Evolutionary conservation across 768 basidiomycete genomes (phyloP).

Genomic region (Hygrophorus russula): DNA sequence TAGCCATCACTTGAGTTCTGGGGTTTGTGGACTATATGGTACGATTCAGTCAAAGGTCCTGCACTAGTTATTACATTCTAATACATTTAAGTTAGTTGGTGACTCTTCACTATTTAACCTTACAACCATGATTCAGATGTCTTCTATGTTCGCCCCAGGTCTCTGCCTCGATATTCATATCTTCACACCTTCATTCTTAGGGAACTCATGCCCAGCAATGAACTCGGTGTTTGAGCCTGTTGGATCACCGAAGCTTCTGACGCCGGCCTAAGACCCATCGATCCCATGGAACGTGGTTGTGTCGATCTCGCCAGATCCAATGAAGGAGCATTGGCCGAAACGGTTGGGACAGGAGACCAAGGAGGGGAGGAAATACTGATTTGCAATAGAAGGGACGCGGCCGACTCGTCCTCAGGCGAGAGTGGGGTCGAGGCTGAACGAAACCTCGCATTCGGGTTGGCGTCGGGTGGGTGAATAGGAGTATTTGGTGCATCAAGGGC

Average conservation of each 20-base stretch:
- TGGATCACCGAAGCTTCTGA: not conserved
- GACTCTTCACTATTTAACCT: not conserved
- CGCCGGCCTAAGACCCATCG: not conserved
- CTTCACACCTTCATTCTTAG: not conserved
- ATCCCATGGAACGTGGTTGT: not conserved
- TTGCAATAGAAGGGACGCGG: slow-evolving; percentile 55
- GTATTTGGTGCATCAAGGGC: slow-evolving; percentile 20
- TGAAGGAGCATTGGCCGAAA: not conserved
- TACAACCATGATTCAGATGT: not conserved
- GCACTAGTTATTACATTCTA: too few species aligned
- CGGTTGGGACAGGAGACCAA: not conserved
- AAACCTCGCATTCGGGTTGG: slow-evolving; percentile 12
- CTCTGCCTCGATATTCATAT: not conserved
- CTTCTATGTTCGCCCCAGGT: not conserved
- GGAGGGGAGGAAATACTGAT: slow-evolving; percentile 40
- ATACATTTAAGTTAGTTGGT: too few species aligned
- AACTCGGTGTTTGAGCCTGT: slow-evolving; percentile 20
- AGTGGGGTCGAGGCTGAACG: slow-evolving; percentile 18
- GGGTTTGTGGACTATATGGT: too few species aligned
- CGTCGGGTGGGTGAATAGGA: slow-evolving; percentile 5
- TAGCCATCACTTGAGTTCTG: too few species aligned
- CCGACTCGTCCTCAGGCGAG: slow-evolving; percentile 60
- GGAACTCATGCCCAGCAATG: slow-evolving; percentile 17
- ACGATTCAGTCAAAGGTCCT: too few species aligned
- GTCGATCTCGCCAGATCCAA: not conserved